phyloP scores from a whole-genome alignment of 352 stramenopile species.

The Phytopythium cucurbitacearum region DNA sequence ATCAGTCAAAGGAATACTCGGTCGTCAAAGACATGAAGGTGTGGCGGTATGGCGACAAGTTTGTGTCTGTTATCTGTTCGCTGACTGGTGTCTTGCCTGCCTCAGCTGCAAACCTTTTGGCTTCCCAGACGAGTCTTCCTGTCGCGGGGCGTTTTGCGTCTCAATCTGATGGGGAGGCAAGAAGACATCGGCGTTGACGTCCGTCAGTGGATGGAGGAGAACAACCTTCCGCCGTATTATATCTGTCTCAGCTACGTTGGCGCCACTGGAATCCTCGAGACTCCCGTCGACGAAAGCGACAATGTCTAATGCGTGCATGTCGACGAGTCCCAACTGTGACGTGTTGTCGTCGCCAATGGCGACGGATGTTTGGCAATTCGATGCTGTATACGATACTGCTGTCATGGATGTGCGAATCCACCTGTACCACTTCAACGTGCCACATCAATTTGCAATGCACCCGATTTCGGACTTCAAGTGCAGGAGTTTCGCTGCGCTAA shows the following conservation, averaged over 20 bases:
- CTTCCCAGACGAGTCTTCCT: constrained; percentile 46
- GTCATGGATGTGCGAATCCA: too few relatives aligned
- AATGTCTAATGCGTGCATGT: not conserved
- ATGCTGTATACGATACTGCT: too few relatives aligned
- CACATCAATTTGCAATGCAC: too few relatives aligned
- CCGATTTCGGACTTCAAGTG: too few relatives aligned
- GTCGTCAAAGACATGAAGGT: constrained; percentile 62
- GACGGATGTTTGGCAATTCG: too few relatives aligned
- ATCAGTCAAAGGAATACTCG: constrained; percentile 49
- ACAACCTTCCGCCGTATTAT: constrained; percentile 60
- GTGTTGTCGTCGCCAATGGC: too few relatives aligned
- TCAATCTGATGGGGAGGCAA: constrained; percentile 57
- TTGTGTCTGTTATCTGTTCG: not conserved
- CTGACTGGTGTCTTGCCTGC: not conserved
- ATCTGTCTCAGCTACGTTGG: constrained; percentile 76
- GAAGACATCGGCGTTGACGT: constrained; percentile 51
- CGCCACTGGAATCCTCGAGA: constrained; percentile 26
- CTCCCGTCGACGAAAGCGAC: not conserved
- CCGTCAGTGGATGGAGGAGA: constrained; percentile 39
- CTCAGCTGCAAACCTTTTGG: constrained; percentile 51
- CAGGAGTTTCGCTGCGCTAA: too few relatives aligned
- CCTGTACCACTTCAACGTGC: too few relatives aligned
- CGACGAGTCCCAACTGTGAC: too few relatives aligned
- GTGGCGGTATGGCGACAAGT: not conserved
- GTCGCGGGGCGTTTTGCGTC: constrained; percentile 34